Conservation (phyloP, 345 rosid genomes). For the Melaleuca quinquenervia region DNA sequence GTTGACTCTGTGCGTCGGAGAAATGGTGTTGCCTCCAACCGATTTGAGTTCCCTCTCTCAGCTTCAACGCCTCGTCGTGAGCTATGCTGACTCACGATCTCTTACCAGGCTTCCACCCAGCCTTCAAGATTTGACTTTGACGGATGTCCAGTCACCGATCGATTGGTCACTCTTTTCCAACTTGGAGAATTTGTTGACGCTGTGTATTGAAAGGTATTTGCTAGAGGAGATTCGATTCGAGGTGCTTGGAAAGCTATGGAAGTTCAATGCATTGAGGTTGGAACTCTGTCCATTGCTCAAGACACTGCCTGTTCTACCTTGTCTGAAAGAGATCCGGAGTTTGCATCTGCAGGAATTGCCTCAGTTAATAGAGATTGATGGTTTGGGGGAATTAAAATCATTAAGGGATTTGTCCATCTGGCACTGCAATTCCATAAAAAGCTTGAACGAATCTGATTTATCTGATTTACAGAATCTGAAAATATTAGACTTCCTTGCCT, state of each 20-base stretch:
- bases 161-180: neutral
- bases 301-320: rapidly evolving
- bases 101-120: neutral
- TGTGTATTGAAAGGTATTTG: rapidly evolving
- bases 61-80: rapidly evolving
- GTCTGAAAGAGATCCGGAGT: rapidly evolving
- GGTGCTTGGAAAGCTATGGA: neutral
- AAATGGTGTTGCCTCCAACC: neutral
- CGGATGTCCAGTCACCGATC: rapidly evolving
- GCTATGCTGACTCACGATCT: neutral
- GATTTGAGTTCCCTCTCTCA: neutral
- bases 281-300: rapidly evolving
- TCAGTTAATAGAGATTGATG: neutral
- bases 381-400: neutral
- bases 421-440: rapidly evolving
- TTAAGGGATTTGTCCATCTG: rapidly evolving
- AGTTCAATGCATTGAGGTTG: rapidly evolving
- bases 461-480: neutral
- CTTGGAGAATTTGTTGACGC: neutral
- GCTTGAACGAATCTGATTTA: neutral
- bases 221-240: neutral
- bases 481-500: rapidly evolving
- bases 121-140: rapidly evolving
- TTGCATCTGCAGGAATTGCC: rapidly evolving
- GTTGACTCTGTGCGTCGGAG: rapidly evolving